Conservation (phyloP, 495 filamentous ascomycete genomes). For the Podospora didyma region DNA sequence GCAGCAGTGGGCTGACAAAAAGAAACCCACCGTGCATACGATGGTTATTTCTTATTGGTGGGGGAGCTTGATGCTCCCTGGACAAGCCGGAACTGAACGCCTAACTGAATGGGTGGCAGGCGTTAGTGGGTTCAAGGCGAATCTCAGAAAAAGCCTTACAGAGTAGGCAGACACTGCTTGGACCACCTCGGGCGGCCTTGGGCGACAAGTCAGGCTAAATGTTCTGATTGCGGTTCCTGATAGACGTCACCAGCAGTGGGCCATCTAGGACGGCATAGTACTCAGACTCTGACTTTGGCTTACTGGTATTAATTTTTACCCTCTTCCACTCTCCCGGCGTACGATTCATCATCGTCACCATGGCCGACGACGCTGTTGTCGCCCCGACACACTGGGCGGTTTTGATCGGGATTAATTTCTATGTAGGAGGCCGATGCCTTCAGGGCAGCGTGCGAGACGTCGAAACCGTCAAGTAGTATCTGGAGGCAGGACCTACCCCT, state of each 20-base stretch:
- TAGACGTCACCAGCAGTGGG: neutral
- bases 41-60: no score
- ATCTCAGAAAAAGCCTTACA: neutral
- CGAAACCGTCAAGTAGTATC: constrained; percentile 1
- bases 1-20: neutral
- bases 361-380: neutral
- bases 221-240: neutral
- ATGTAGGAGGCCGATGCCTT: neutral
- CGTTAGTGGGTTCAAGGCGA: neutral
- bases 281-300: neutral
- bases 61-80: no score
- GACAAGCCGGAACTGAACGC: neutral
- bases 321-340: neutral
- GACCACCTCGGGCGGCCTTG: no score
- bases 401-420: constrained; percentile 5
- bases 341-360: neutral
- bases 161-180: no score
- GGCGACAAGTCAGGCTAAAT: neutral
- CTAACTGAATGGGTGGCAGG: neutral
- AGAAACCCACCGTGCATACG: no score
- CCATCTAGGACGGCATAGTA: neutral
- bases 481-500: constrained; percentile 3
- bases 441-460: constrained; percentile 6
- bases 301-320: neutral
- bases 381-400: neutral